A percentile compares a stretch with the other conserved stretches of the same genome.
Conservation (phyloP, 164 flowering plant species). For the Berberis vulgaris region DNA sequence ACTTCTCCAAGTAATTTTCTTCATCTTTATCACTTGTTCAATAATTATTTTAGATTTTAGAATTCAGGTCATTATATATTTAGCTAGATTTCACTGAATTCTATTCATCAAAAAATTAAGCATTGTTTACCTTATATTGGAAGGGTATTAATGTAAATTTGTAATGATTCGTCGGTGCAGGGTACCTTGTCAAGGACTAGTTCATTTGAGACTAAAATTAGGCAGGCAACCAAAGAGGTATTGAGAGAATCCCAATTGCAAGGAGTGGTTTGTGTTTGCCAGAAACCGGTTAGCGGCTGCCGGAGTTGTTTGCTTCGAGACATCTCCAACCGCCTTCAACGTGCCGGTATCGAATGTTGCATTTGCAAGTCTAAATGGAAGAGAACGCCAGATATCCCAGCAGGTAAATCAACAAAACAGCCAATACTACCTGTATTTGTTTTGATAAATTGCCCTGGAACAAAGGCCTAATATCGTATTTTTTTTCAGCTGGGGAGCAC, state of each 20-base stretch:
- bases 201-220: constrained; percentile 48
- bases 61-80: too few species aligned
- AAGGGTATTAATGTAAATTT: neutral
- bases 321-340: constrained; percentile 38
- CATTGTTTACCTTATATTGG: too few species aligned
- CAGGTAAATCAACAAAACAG: constrained; percentile 35
- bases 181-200: constrained; percentile 47
- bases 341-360: constrained; percentile 45
- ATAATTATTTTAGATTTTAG: neutral
- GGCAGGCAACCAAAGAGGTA: constrained; percentile 47
- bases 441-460: too few species aligned
- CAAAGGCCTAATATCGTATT: too few species aligned
- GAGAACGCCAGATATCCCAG: constrained; percentile 49
- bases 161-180: constrained; percentile 26
- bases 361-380: constrained; percentile 83
- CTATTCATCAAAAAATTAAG: too few species aligned
- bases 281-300: constrained; percentile 38
- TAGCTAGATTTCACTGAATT: too few species aligned
- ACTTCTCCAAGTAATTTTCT: constrained; percentile 17
- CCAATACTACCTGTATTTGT: neutral
- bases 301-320: constrained; percentile 45
- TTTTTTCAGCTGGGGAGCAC: constrained; percentile 55
- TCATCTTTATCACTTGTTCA: neutral
- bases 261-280: constrained; percentile 37
- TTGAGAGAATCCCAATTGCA: constrained; percentile 27